These are phyloP conservation scores for Penicillium verhagenii DNA, from an alignment of 495 filamentous ascomycete species.

Conservation along the genomic window DNA sequence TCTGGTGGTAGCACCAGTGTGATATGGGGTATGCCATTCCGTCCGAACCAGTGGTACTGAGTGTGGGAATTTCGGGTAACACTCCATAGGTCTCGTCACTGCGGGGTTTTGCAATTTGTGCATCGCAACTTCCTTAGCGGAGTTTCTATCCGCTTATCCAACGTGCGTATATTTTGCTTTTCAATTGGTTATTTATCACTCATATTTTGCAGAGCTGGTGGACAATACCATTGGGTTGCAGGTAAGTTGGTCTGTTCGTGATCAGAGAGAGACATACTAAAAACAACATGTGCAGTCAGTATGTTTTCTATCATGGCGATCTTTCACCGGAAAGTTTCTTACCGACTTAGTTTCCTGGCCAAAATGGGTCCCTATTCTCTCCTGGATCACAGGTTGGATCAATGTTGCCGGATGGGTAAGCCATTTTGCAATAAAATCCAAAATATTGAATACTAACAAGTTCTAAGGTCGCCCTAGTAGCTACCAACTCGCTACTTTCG, in stretches of 20 bases:
- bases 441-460: background rate
- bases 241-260: slow-evolving; percentile 23
- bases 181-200: background rate
- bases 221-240: slow-evolving; percentile 75
- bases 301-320: slow-evolving; percentile 9
- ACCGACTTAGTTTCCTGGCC: slow-evolving; percentile 45
- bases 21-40: slow-evolving; percentile 36
- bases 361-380: slow-evolving; percentile 57
- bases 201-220: slow-evolving; percentile 40
- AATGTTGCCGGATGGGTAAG: slow-evolving; percentile 68
- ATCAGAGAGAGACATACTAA: slow-evolving; percentile 1
- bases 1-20: slow-evolving; percentile 45
- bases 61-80: slow-evolving; percentile 4
- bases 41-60: background rate
- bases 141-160: slow-evolving; percentile 69
- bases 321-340: background rate
- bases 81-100: slow-evolving; percentile 53
- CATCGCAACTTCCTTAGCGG: slow-evolving; percentile 64
- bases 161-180: slow-evolving; percentile 40
- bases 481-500: slow-evolving; percentile 45
- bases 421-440: background rate
- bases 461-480: slow-evolving; percentile 54
- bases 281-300: slow-evolving; percentile 24
- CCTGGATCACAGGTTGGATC: slow-evolving; percentile 73
- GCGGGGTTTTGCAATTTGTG: slow-evolving; percentile 69